Evolutionary conservation across 2,329 filamentous ascomycete species (phyloP), one percentile per base, ranked within the genome.

Genomic region (Hypoxylon sp.): DNA sequence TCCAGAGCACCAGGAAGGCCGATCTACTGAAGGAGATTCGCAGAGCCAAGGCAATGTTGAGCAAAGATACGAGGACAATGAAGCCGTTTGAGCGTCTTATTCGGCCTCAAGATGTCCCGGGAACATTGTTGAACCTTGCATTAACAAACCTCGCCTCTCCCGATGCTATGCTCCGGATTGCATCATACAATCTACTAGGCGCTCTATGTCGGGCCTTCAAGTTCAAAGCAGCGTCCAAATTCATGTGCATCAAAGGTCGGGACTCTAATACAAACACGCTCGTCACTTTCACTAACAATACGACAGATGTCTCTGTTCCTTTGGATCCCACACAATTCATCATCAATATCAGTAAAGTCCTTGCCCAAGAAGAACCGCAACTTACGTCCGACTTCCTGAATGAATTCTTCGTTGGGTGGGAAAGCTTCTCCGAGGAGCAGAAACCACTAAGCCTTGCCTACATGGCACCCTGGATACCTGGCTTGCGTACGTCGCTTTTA

Each of bases 341-440:
- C 46, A 81, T 92, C 72, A 85, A 86, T 51, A 89, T 92, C 51
- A 92, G 90, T 80, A 86, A 85, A 73, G 86, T 88, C 67, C 80
- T 92, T 15, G 89, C 90, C 7, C 79, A 81, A 31, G 85, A 88
- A 19, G 89, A 92, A 73, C 88, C 90, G 21, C 89, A 91, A 72
- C 82, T 92, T 6, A 92, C 90, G 0, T 86, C 85, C 6, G 90
- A 92, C 73, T 92, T 92, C 73, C 75, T 92, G 42, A 91, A 89
- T n/a, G 90, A 92, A 73, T 92, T 92, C 75, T 92, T 92, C 65
- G 88, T 91, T 24, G 88, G 89, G 17, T 92, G 90, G 90, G 89
- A 91, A 71, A 91, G 89, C 73, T 89, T 91, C 72, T 85, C 88
- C 0, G 87, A 90, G 35, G 87, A 91, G 62, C 90, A 92, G 74